These are phyloP conservation scores for Sarocladium kiliense DNA, from an alignment of 2,329 filamentous ascomycete genomes.

Conservation along the genomic window DNA sequence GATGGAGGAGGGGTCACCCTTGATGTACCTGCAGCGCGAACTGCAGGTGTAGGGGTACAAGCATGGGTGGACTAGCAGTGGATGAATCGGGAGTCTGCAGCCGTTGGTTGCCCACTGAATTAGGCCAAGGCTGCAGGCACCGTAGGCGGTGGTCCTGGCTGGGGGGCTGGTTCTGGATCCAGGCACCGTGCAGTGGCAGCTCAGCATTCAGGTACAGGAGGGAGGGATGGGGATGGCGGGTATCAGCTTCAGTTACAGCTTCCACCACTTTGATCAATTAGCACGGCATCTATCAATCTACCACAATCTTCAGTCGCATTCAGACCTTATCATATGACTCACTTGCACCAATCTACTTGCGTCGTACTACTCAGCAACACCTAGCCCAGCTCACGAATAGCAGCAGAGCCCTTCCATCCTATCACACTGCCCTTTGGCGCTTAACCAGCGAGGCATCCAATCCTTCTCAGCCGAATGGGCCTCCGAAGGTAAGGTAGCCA, in stretches of 20 bases:
- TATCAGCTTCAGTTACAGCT: conserved; percentile 7
- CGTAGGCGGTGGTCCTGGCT: too few relatives aligned
- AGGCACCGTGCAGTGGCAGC: background rate
- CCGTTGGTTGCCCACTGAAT: background rate
- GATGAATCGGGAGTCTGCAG: background rate
- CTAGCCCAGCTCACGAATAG: background rate
- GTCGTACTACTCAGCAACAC: background rate
- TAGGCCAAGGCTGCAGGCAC: background rate
- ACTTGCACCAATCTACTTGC: background rate
- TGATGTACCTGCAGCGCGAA: background rate
- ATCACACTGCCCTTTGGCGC: conserved; percentile 1
- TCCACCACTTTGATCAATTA: background rate
- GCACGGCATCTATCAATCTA: background rate
- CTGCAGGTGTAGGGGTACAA: background rate
- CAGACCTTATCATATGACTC: conserved; percentile 6
- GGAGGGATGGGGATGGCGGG: too few relatives aligned
- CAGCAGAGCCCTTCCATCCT: background rate
- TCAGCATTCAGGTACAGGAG: background rate
- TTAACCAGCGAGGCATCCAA: conserved; percentile 4
- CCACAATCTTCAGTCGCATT: background rate
- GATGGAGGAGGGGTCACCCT: background rate
- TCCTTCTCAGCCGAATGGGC: too few relatives aligned
- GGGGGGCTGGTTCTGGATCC: background rate
- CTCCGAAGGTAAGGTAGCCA: too few relatives aligned
- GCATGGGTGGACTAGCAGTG: background rate